Conservation (phyloP, 495 filamentous ascomycete genomes). For the Aspergillus sparsus region DNA sequence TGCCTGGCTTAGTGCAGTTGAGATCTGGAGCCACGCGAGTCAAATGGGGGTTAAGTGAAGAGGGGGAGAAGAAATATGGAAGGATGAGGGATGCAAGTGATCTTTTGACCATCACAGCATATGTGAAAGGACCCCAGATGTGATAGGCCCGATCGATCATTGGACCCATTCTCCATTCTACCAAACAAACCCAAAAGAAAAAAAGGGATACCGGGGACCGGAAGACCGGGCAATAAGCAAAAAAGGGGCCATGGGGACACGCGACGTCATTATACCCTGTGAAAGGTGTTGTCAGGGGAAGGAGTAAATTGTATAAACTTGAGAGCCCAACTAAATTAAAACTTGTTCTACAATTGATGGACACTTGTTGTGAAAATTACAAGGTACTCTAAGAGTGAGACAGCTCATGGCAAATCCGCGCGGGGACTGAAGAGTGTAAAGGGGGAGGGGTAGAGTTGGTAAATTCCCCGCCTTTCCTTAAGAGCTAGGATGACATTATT, state of each 20-base stretch:
- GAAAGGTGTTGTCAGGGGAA: slow-evolving; percentile 20
- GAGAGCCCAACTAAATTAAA: not conserved
- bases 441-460: too few species aligned
- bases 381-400: too few species aligned
- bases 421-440: too few species aligned
- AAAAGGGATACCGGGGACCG: not conserved
- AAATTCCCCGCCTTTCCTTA: slow-evolving; percentile 1
- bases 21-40: slow-evolving; percentile 31
- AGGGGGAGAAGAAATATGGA: slow-evolving; percentile 23
- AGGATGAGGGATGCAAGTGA: slow-evolving; percentile 28
- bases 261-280: slow-evolving; percentile 33
- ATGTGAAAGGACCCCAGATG: slow-evolving; percentile 5
- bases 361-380: not conserved
- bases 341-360: not conserved
- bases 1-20: slow-evolving; percentile 27
- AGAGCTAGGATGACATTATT: not conserved
- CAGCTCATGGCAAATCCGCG: too few species aligned
- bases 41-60: slow-evolving; percentile 21
- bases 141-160: slow-evolving; percentile 16
- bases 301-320: not conserved
- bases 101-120: slow-evolving; percentile 24
- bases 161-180: slow-evolving; percentile 4
- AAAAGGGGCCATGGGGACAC: slow-evolving; percentile 7
- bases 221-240: slow-evolving; percentile 2
- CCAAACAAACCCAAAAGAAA: slow-evolving; percentile 2